Conservation (phyloP, 768 basidiomycete species). For the Tylopilus rubrobrunneus region DNA sequence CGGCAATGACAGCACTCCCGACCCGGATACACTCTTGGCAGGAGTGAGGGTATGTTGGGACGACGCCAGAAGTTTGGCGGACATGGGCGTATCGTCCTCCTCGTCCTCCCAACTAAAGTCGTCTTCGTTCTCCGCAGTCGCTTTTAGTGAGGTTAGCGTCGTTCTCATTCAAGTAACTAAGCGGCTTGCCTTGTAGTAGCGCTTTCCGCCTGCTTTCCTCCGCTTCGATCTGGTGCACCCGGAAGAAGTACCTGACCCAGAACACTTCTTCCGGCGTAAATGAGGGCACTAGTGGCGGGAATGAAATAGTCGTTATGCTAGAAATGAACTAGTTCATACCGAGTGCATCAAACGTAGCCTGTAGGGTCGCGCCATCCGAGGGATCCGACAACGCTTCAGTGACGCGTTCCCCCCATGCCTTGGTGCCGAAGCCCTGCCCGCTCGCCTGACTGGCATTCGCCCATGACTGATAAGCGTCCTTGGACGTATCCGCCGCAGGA, state of each 20-base stretch:
- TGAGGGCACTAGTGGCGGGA: slow-evolving; percentile 56
- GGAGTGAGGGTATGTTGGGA: slow-evolving; percentile 26
- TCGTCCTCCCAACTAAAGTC: slow-evolving; percentile 92
- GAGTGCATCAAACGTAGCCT: slow-evolving; percentile 49
- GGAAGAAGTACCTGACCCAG: slow-evolving; percentile 91
- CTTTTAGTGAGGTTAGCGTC: slow-evolving; percentile 29
- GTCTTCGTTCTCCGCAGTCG: slow-evolving; percentile 70
- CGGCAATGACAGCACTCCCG: slow-evolving; percentile 23
- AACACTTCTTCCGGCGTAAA: slow-evolving; percentile 62
- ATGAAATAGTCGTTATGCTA: slow-evolving; percentile 5
- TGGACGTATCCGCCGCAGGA: slow-evolving; percentile 61
- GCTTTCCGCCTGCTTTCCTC: slow-evolving; percentile 79
- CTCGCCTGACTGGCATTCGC: slow-evolving; percentile 55
- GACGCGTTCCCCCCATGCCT: slow-evolving; percentile 53
- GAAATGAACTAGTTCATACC: slow-evolving; percentile 42
- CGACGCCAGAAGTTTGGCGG: slow-evolving; percentile 14
- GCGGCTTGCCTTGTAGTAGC: slow-evolving; percentile 59
- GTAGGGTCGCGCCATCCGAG: slow-evolving; percentile 49
- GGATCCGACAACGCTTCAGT: slow-evolving; percentile 46
- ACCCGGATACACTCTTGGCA: slow-evolving; percentile 14
- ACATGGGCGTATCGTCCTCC: slow-evolving; percentile 56
- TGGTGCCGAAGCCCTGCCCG: slow-evolving; percentile 41
- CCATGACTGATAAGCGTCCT: slow-evolving; percentile 59
- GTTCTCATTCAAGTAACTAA: neutral
- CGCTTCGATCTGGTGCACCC: slow-evolving; percentile 72